Evolutionary conservation across 345 rosid genomes (phyloP), one percentile per base, ranked within the genome.

Genomic region (Aurinia saxatilis): DNA sequence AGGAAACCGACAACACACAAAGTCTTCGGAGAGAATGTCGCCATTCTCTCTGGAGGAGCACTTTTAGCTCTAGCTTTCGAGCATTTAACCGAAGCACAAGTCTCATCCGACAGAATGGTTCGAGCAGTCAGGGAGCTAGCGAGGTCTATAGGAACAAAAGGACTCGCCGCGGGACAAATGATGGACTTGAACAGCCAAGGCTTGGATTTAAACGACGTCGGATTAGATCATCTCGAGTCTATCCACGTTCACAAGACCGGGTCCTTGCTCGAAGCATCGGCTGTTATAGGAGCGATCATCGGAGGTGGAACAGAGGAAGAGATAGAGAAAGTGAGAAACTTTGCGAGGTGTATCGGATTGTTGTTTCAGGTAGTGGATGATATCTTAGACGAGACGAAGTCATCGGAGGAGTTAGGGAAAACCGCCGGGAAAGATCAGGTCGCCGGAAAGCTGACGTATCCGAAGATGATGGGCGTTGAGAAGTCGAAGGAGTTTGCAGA

Each of bases 181-280:
- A 74, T 84, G 63, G 89, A 81, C 59, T 71, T 86, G 19, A 31
- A 39, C 21, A 80, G 84, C 1, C 87, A 83, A 48, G 81, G 82
- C 2, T 18, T 44, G 49, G 17, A 17, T 17, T 10, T 7, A 17
- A 41, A 14, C 5, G 74, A 63, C 3, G 80, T 73, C 44, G 80
- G 75, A 3, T 51, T 81, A 33, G 60, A 75, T 39, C 72, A 62
- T 34, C 77, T 86, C 5, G 93, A 86, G 46, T 80, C 71, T 62
- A 86, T 83, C 33, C 93, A 83, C 57, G 50, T 75, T 8, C 87
- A 83, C 57, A 86, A 86, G 62, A 81, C 87, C 0, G 93, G 82
- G 0, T 77, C 78, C 48, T 58, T 86, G 44, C 68, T 86, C 1
- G 90, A 83, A 23, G 82, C 63, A 0, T 44, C 85, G 7, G 82